Percentiles rank a stretch among this genome's conserved stretches.
Evolutionary conservation across 306 rosid species (phyloP).

Genomic region (Adenanthera pavonina): DNA sequence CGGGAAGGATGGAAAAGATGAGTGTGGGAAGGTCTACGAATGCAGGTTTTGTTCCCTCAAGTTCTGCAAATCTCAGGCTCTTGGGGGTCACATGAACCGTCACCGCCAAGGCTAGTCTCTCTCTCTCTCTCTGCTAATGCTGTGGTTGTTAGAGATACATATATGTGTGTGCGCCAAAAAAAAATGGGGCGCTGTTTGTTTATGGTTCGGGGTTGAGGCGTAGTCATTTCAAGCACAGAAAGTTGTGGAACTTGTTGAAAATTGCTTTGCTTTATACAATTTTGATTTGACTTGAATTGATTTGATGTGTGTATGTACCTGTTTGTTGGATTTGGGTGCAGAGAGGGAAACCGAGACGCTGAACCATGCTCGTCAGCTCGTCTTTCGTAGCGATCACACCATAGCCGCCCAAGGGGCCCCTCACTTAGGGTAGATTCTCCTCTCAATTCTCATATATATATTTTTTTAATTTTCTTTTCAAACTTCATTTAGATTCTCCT

Average conservation of each 20-base stretch:
- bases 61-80: slow-evolving; percentile 99
- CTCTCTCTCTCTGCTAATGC: not conserved
- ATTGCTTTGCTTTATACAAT: not conserved
- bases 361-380: slow-evolving; percentile 93
- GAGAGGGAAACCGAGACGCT: slow-evolving; percentile 99
- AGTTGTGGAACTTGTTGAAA: slow-evolving; percentile 7
- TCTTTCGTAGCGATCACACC: slow-evolving; percentile 80
- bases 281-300: not conserved
- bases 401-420: slow-evolving; percentile 31
- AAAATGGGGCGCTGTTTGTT: not conserved
- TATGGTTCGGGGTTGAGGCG: not conserved
- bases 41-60: slow-evolving; percentile 99
- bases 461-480: too few relatives aligned
- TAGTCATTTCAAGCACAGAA: slow-evolving; percentile 58
- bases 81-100: slow-evolving; percentile 99
- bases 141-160: not conserved
- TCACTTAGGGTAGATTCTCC: slow-evolving; percentile 69
- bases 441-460: not conserved
- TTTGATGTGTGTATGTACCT: slow-evolving; percentile 24
- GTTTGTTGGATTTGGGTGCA: slow-evolving; percentile 45
- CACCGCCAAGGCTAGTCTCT: slow-evolving; percentile 92
- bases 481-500: not conserved
- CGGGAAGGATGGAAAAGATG: slow-evolving; percentile 77
- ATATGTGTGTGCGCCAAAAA: not conserved
- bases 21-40: slow-evolving; percentile 57